Conservation (phyloP, 2,329 filamentous ascomycete species). For the Gremmenia infestans region DNA sequence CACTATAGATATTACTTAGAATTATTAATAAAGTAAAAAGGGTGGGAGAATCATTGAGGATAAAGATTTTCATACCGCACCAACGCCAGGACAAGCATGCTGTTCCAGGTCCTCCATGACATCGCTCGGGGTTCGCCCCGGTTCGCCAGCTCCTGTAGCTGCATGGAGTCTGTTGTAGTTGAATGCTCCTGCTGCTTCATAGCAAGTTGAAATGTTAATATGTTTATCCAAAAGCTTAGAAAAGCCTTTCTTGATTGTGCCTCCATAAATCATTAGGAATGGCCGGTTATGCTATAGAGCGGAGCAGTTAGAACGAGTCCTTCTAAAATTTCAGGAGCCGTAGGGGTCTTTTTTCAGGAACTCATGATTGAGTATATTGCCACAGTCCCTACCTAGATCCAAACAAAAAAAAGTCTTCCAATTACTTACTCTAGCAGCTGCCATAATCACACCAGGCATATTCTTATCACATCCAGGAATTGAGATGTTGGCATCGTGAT, state of each 20-base stretch:
- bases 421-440: conserved; percentile 3
- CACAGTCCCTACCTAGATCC: not conserved
- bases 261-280: conserved; percentile 93
- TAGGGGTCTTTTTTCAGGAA: not conserved
- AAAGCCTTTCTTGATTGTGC: conserved; percentile 84
- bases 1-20: conserved; percentile 35
- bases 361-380: too few species aligned
- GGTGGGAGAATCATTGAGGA: not conserved
- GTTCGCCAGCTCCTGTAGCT: conserved; percentile 54
- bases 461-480: conserved; percentile 97
- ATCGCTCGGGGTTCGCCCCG: conserved; percentile 65
- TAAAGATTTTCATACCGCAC: conserved; percentile 38
- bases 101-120: conserved; percentile 74
- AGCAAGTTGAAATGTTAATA: conserved; percentile 86
- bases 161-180: conserved; percentile 73
- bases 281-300: conserved; percentile 67
- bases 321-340: not conserved
- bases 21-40: not conserved
- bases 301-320: conserved; percentile 50
- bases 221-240: conserved; percentile 68
- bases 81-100: conserved; percentile 64
- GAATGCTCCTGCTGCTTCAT: conserved; percentile 81
- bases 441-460: conserved; percentile 72
- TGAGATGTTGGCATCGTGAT: conserved; percentile 87
- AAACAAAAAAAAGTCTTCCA: not conserved